phyloP scores from a whole-genome alignment of 768 basidiomycete genomes.

The Trichaptum fuscoviolaceum region DNA sequence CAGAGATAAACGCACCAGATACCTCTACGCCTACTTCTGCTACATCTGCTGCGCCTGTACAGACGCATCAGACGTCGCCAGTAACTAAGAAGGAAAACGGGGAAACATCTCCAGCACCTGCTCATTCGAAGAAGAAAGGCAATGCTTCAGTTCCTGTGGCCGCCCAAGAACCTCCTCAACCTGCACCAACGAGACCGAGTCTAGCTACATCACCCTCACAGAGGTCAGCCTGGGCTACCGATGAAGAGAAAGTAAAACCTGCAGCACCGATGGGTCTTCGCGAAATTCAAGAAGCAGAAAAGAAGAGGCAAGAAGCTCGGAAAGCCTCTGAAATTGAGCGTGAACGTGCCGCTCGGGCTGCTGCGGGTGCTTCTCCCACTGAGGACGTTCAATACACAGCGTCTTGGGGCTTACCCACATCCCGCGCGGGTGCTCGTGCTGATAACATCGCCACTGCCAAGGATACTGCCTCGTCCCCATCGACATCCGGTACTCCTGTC shows the following conservation, averaged over 20 bases:
- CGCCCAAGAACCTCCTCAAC: conserved; percentile 14
- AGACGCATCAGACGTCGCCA: conserved; percentile 21
- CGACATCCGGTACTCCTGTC: conserved; percentile 40
- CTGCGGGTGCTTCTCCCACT: conserved; percentile 24
- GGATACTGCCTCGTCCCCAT: conserved; percentile 20
- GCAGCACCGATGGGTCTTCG: conserved; percentile 62
- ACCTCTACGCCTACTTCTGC: background rate
- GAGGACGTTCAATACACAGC: conserved; percentile 64
- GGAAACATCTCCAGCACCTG: conserved; percentile 10
- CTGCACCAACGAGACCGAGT: conserved; percentile 17
- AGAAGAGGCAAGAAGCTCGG: conserved; percentile 69
- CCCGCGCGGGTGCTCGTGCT: conserved; percentile 60
- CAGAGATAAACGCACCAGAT: background rate
- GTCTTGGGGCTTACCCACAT: conserved; percentile 84
- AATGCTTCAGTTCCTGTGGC: conserved; percentile 15
- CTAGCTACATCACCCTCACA: conserved; percentile 22
- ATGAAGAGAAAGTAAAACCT: conserved; percentile 58
- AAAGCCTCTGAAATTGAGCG: conserved; percentile 72
- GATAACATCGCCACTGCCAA: conserved; percentile 32
- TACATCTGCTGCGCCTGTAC: conserved; percentile 17
- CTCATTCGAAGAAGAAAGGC: conserved; percentile 14
- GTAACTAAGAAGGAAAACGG: background rate
- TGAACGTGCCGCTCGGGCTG: conserved; percentile 51
- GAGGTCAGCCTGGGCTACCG: conserved; percentile 63
- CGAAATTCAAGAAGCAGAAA: conserved; percentile 94